Evolutionary conservation across 257 asterid species (phyloP), one percentile per base, ranked within the genome.

Genomic region (Mitragyna speciosa): DNA sequence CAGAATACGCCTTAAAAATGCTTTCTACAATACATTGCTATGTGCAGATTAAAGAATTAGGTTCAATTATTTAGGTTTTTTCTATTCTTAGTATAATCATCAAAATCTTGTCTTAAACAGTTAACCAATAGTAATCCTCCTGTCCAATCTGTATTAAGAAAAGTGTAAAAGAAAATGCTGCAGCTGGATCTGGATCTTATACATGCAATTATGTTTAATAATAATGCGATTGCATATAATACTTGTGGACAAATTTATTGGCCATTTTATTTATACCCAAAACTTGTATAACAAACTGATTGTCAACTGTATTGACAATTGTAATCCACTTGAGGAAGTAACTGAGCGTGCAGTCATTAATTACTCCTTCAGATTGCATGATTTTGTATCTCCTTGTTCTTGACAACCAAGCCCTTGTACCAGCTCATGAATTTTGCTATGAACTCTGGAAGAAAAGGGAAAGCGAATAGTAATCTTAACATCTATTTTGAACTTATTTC

Each of bases 351-450:
- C 72, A 26, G n/a, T 15, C 61, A 63, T 19, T 43, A 12, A 2
- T 56, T 26, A 61, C 26, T 63, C 68, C 73, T 65, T 67, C 54
- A 75, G 19, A 71, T 36, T 75, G 75, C 74, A 61, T 26, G 64
- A 47, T 39, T 47, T 59, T 73, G 69, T 58, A 28, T 51, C 26
- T 79, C 81, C 71, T 75, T 84, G 78, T 77, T 78, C 85, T 84
- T 86, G 63, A 69, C 28, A 59, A 73, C 82, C 28, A 22, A 36
- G 31, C 78, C 68, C 80, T 85, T 87, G 65, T 85, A 85, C 87
- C 89, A 87, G 83, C 90, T 87, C 89, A 83, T 85, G 82, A 85
- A 87, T 78, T 87, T 87, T 69, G 89, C 87, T 73, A 92, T 84
- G 70, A 91, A 91, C 82, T 93, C 97, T 93, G 81, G 70, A 82